Base-by-base conservation (phyloP, 495 filamentous ascomycete genomes). In the Lasiosphaeria hispida region DNA sequence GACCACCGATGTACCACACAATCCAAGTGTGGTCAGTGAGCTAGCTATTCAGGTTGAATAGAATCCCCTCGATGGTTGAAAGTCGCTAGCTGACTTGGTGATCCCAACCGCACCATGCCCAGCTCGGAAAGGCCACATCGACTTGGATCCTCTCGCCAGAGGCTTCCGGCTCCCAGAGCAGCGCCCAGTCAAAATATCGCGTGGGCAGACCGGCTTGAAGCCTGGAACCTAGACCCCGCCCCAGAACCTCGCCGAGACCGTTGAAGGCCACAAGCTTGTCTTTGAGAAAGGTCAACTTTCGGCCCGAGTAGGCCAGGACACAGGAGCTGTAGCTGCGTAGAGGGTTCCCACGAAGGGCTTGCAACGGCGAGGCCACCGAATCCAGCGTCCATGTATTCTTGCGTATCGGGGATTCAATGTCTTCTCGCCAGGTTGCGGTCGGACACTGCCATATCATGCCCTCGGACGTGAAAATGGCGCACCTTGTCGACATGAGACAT, bases 261-360 rank as follows among this genome's bases (percentile, higher is more conserved):
- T 19, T 18, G 7, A 44, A 44, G 8, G 41, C 41, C 15, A 0
- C 19, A 3, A 44, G 41, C 41, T 44, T 44, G 8, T 44, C 41
- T 0, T 10, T n/a, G 15, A 44, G 19, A 4, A 4, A 19, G 4
- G 41, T 3, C 3, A 44, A 18, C 41, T 44, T 44, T 44, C 41
- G 41, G 7, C 15, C 15, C 0, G 41, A 44, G 8, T 0, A 44
- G 1, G 11, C 19, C 15, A 17, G 15, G 15, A 44, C 41, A 18
- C 41, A 44, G 2, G 41, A 44, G 41, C 14, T 44, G 41, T 44
- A 44, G 41, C 41, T 44, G 41, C 41, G 41, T 17, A 44, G 41
- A 17, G 41, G 41, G 7, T 44, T 44, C 6, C 41, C 41, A 8
- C 15, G 1, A 10, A 44, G 41, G 19, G 41, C 1, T 18, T 10